Percentiles rank a stretch among this genome's conserved stretches.
These are phyloP conservation scores for Capronia americana DNA, from an alignment of 2,329 filamentous ascomycete genomes.

Conservation along the genomic window DNA sequence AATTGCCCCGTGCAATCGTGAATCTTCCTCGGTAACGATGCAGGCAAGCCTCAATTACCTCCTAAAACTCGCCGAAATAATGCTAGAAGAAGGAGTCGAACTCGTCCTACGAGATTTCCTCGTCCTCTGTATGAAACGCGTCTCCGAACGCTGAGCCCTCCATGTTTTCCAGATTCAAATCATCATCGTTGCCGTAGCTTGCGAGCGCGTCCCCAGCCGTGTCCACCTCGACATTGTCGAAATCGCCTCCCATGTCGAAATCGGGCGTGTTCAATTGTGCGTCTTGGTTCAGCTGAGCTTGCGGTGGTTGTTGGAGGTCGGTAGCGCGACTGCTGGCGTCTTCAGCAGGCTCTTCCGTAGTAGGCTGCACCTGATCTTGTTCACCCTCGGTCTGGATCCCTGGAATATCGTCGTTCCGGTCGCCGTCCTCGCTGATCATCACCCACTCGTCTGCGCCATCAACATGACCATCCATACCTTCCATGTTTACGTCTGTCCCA, in stretches of 20 bases:
- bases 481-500: slow-evolving; percentile 62
- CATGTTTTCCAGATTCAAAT: slow-evolving; percentile 66
- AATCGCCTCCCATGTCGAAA: slow-evolving; percentile 59
- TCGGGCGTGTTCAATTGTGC: slow-evolving; percentile 33
- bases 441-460: slow-evolving; percentile 67
- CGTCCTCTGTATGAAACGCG: slow-evolving; percentile 70
- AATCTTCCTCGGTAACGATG: too few relatives aligned
- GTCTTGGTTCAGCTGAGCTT: slow-evolving; percentile 23
- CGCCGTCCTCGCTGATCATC: slow-evolving; percentile 68
- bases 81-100: neutral
- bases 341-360: slow-evolving; percentile 3
- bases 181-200: slow-evolving; percentile 66
- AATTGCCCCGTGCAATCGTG: too few relatives aligned
- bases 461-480: slow-evolving; percentile 55
- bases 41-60: too few relatives aligned
- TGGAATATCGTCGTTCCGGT: slow-evolving; percentile 19
- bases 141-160: slow-evolving; percentile 84
- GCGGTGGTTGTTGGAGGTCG: slow-evolving; percentile 31
- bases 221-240: slow-evolving; percentile 70
- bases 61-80: too few relatives aligned
- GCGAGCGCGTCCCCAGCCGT: slow-evolving; percentile 74
- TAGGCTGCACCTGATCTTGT: slow-evolving; percentile 4
- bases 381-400: slow-evolving; percentile 9
- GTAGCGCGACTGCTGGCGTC: slow-evolving; percentile 36
- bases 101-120: slow-evolving; percentile 39